A percentile compares a stretch with the other conserved stretches of the same genome.
phyloP scores from a whole-genome alignment of 2,329 filamentous ascomycete genomes.

The Fusarium brevicatenulatum region DNA sequence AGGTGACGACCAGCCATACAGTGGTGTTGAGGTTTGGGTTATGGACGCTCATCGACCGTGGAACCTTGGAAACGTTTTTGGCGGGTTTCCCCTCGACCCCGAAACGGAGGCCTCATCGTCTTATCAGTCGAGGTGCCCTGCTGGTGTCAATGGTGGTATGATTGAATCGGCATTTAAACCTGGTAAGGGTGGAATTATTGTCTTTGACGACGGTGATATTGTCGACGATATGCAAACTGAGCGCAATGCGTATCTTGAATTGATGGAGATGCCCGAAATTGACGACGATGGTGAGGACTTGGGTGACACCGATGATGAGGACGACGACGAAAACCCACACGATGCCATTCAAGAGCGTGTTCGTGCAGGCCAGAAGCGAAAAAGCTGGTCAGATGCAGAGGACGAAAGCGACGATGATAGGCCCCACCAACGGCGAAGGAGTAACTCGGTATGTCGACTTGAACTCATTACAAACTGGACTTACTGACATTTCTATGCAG shows the following conservation, averaged over 20 bases:
- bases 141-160: constrained; percentile 77
- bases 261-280: constrained; percentile 90
- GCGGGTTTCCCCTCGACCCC: constrained; percentile 70
- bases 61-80: constrained; percentile 95
- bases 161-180: constrained; percentile 78
- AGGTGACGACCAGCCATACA: constrained; percentile 73
- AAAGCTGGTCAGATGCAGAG: constrained; percentile 78
- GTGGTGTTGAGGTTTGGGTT: constrained; percentile 94
- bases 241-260: constrained; percentile 82
- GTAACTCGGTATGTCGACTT: constrained; percentile 77
- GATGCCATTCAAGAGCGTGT: constrained; percentile 48
- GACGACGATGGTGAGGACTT: constrained; percentile 76
- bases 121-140: constrained; percentile 63
- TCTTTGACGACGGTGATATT: constrained; percentile 96
- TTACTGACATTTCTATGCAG: constrained; percentile 51
- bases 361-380: constrained; percentile 74
- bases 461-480: neutral
- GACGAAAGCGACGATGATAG: constrained; percentile 80
- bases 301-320: constrained; percentile 67
- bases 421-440: constrained; percentile 82
- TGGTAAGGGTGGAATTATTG: constrained; percentile 86
- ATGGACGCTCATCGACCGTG: constrained; percentile 91
- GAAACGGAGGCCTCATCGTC: constrained; percentile 58
- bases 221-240: constrained; percentile 81
- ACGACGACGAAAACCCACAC: constrained; percentile 49